These are phyloP conservation scores for Boletus reticuloceps DNA, from an alignment of 768 basidiomycete species.

Conservation along the genomic window DNA sequence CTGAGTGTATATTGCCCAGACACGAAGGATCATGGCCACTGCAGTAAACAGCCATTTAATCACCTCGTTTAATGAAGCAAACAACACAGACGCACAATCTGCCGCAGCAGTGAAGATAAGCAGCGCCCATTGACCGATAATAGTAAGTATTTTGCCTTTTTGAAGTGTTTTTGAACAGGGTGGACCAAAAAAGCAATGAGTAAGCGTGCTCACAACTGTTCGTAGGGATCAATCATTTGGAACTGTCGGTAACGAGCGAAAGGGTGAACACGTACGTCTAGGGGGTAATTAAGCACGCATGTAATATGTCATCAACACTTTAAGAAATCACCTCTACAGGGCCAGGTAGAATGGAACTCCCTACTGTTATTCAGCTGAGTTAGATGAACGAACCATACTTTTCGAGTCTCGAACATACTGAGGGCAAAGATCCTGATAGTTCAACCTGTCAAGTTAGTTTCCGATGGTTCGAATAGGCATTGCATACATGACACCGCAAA, in stretches of 20 bases:
- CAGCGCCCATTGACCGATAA: not conserved
- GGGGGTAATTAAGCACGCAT: not conserved
- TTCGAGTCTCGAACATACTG: not conserved
- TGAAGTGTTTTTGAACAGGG: not conserved
- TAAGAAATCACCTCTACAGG: constrained; percentile 2
- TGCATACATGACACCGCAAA: constrained; percentile 2
- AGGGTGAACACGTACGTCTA: constrained; percentile 7
- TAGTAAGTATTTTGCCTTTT: constrained; percentile 1
- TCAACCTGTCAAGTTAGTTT: not conserved
- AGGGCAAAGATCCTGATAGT: not conserved
- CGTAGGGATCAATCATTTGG: not conserved
- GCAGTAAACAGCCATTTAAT: not conserved
- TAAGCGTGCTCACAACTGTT: constrained; percentile 9
- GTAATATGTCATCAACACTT: no score
- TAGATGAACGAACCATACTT: not conserved
- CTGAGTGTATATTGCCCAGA: constrained; percentile 10
- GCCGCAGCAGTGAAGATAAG: constrained; percentile 3
- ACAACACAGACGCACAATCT: constrained; percentile 4
- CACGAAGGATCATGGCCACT: constrained; percentile 18
- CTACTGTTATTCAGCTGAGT: constrained; percentile 1
- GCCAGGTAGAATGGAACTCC: constrained; percentile 9
- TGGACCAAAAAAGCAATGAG: not conserved
- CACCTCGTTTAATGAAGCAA: not conserved
- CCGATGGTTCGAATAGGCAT: not conserved
- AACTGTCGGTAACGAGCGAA: not conserved